These are phyloP conservation scores for Rhodamnia argentea DNA, from an alignment of 345 rosid genomes.

Conservation along the genomic window DNA sequence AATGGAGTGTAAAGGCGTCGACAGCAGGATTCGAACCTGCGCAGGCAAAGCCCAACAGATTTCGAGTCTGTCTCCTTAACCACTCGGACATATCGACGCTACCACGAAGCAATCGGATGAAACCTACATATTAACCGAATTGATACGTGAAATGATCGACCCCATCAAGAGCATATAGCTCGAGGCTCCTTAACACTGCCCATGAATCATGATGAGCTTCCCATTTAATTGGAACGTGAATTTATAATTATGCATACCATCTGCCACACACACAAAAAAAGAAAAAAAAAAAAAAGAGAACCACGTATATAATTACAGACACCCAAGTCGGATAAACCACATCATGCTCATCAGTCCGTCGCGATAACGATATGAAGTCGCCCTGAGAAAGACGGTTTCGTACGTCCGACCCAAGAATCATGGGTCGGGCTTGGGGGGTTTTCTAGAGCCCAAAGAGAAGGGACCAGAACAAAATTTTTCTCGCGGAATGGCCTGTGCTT, in stretches of 20 bases:
- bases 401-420: not conserved
- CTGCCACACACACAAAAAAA: not conserved
- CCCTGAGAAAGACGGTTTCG: not conserved
- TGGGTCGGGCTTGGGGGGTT: not conserved
- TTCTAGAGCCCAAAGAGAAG: not conserved
- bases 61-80: slow-evolving; percentile 99
- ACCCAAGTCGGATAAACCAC: not conserved
- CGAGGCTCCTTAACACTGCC: not conserved
- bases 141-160: no score
- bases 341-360: not conserved
- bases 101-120: fast-evolving
- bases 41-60: slow-evolving; percentile 99
- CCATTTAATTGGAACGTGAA: not conserved
- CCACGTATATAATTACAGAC: no score
- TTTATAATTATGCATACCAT: not conserved
- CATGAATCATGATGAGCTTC: not conserved
- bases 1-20: slow-evolving; percentile 21
- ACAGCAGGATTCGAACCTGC: slow-evolving; percentile 99
- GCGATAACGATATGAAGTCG: not conserved
- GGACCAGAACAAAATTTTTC: not conserved
- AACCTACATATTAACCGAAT: fast-evolving
- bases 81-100: slow-evolving; percentile 81
- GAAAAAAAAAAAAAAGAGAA: not conserved
- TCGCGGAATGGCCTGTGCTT: not conserved
- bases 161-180: not conserved